Evolutionary conservation across 2,329 filamentous ascomycete genomes (phyloP), one percentile per base, ranked within the genome.

Genomic region (Fusarium compactum): DNA sequence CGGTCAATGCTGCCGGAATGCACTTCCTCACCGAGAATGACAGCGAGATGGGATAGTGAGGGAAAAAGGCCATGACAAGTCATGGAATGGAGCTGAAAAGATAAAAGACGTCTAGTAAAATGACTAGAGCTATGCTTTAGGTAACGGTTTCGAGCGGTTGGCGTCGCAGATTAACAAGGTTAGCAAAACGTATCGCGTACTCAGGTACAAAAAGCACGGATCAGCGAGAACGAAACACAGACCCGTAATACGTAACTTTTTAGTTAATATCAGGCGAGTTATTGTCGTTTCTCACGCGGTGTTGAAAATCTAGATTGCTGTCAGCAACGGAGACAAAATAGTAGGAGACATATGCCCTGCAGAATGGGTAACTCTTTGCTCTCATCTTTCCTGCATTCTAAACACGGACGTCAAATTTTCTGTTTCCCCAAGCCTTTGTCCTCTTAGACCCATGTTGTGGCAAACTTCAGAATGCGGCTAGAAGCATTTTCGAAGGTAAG

Each of bases 401-500:
- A 41, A 15, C 12, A 41, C 4, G 12, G 9, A 34, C 3, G 32
- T 40, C 48, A 52, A n/a, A 24, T 27, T 52, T 52, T 41, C 48
- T 53, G 25, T 53, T 25, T 25, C 34, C 9, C 25, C 3, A 43
- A 22, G 34, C 20, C 50, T 43, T 29, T 27, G 18, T 43, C 18
- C 50, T 52, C 40, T 43, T 38, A 56, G 44, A 54, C 59, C 69
- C 68, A 71, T 71, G 65, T 15, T 29, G 65, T 71, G 65, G 69
- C 68, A 58, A 71, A 66, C 65, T 55, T 66, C 59, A 51, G 69
- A 70, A 71, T 54, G 25, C 60, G 61, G 61, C 65, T 71, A 71
- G 69, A 71, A 71, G 65, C 65, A 58, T 71, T 69, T 57, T 71
- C 60, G 69, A 71, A 68, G 52, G 45, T 43, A 50, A 50, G 48